Evolutionary conservation across 2,329 filamentous ascomycete genomes (phyloP).

Genomic region (Beauveria pseudobassiana): DNA sequence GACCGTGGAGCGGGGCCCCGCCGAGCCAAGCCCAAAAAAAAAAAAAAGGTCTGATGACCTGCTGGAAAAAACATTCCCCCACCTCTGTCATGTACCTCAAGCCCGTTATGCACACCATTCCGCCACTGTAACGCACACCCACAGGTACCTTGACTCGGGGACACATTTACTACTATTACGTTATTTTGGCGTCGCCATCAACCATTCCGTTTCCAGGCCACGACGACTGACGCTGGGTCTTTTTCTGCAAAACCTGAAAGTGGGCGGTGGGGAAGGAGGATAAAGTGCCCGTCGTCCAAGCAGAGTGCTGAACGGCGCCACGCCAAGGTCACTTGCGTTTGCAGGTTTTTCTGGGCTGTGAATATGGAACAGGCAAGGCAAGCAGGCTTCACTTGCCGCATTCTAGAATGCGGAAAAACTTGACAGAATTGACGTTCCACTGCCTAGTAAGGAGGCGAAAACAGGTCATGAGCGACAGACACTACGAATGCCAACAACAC

Average conservation of each 20-base stretch:
- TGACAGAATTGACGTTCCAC: too few relatives aligned
- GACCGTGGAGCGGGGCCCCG: neutral
- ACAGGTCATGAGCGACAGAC: too few relatives aligned
- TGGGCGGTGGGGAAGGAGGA: neutral
- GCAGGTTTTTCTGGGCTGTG: neutral
- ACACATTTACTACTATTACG: too few relatives aligned
- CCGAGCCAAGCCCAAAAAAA: neutral
- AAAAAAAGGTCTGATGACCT: neutral
- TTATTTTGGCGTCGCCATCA: too few relatives aligned
- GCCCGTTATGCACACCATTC: neutral
- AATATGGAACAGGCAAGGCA: neutral
- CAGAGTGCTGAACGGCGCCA: neutral
- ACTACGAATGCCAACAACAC: too few relatives aligned
- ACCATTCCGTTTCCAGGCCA: too few relatives aligned
- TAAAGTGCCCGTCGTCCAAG: neutral
- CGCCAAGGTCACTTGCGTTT: neutral
- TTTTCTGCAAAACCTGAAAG: too few relatives aligned
- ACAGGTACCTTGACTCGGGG: neutral
- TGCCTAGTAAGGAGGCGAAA: too few relatives aligned
- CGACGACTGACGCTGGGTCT: too few relatives aligned
- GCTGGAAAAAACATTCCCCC: neutral
- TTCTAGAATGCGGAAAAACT: too few relatives aligned
- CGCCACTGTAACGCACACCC: neutral
- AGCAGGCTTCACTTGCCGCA: too few relatives aligned
- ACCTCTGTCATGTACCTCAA: neutral